Base-by-base conservation (phyloP, 345 rosid genomes). In the Sapria himalayana region DNA sequence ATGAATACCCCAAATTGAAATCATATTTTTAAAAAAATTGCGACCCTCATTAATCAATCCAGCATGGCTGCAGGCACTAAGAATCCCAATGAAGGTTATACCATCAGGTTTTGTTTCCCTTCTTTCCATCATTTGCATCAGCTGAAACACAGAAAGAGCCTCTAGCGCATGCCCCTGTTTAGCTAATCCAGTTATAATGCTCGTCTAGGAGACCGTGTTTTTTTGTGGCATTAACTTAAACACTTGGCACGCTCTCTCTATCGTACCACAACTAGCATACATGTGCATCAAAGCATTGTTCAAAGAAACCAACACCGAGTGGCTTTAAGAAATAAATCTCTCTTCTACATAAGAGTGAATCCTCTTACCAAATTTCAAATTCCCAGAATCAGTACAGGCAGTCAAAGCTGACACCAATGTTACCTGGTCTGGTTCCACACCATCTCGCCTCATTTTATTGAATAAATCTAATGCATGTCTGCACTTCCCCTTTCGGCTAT, bases 41-140 rank as follows among this genome's bases (percentile, higher is more conserved):
- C 67, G 39, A 45, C 92, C 95, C 60, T 71, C 77, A 19, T 65
- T 59, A 23, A 72, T 54, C 25, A 57, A 64, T 7, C 79, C 89
- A 15, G 73, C 81, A 54, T 84, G 89, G 51, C 73, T 67, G 46
- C 73, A 67, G 22, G 69, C 73, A 56, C 41, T 24, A 4, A 63
- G 63, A 24, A 67, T 57, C 13, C 61, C 63, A 3, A 67, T 22
- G 35, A 63, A 43, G 37, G 70, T 60, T 56, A 57, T 50, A 37
- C 33, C 73, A 44, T 63, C 73, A 1, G 64, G 73, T 43, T 24
- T 57, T 25, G 36, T 57, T 43, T 54, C 66, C 4, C 15, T 33
- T 9, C 33, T 45, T 48, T 58, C 69, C 19, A 50, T 21, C 49
- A 31, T 58, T 18, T 60, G 52, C 76, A 70, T 67, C 40, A 41